Evolutionary conservation across 805 yeast genomes (phyloP).

Genomic region (Candida maltosa): DNA sequence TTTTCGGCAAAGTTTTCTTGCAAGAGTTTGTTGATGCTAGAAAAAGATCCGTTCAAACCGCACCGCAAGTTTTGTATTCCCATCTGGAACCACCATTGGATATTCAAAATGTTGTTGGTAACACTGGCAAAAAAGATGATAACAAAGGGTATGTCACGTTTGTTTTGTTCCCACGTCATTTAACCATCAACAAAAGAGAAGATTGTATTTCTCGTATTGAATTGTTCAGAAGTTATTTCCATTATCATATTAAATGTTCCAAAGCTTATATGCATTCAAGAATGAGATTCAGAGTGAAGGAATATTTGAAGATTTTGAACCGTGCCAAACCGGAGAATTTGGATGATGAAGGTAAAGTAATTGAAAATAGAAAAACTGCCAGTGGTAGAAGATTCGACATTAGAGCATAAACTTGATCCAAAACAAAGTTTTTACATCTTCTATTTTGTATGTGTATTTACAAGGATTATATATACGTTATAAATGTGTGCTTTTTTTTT

Average conservation of each 20-base stretch:
- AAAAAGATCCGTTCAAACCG: constrained; percentile 91
- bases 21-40: constrained; percentile 97
- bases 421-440: neutral
- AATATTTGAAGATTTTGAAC: constrained; percentile 91
- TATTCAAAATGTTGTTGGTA: constrained; percentile 29
- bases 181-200: constrained; percentile 65
- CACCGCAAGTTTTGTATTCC: constrained; percentile 94
- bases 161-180: constrained; percentile 81
- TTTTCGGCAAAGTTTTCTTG: constrained; percentile 82
- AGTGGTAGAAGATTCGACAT: constrained; percentile 64
- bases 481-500: too few species aligned
- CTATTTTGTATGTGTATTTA: neutral
- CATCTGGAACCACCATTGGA: constrained; percentile 93
- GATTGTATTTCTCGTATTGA: constrained; percentile 89
- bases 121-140: constrained; percentile 35
- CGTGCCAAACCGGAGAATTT: constrained; percentile 93
- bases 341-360: constrained; percentile 55
- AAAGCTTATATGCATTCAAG: constrained; percentile 98
- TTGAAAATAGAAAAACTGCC: constrained; percentile 62
- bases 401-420: constrained; percentile 4
- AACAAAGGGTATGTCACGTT: constrained; percentile 56
- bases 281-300: constrained; percentile 94
- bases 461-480: constrained; percentile 1
- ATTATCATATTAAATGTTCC: constrained; percentile 96
- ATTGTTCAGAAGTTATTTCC: constrained; percentile 93